phyloP scores from a whole-genome alignment of 805 yeast genomes.

The Myxozyma sirexii region DNA sequence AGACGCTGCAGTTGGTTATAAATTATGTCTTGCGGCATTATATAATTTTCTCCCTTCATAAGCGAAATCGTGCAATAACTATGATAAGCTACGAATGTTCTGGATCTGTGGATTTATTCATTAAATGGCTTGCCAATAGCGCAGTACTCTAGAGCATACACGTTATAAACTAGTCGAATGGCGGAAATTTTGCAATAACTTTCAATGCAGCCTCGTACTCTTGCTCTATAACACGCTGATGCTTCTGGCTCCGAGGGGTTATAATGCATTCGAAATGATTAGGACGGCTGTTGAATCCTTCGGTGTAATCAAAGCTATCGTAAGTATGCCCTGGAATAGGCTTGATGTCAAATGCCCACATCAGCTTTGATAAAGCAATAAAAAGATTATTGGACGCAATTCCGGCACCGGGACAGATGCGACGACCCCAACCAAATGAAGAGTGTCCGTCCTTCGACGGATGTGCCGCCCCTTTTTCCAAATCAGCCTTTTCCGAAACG shows the following conservation, averaged over 20 bases:
- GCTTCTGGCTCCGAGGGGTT: neutral
- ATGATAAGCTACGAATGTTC: too few species aligned
- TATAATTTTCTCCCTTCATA: too few species aligned
- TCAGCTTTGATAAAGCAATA: neutral
- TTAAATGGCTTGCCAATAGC: too few species aligned
- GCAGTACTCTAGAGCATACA: too few species aligned
- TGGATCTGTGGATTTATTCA: too few species aligned
- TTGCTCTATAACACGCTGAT: neutral
- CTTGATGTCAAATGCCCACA: conserved; percentile 17
- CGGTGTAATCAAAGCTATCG: conserved; percentile 10
- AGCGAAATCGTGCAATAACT: too few species aligned
- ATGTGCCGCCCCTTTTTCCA: conserved; percentile 4
- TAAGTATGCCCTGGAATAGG: conserved; percentile 7
- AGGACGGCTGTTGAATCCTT: conserved; percentile 8
- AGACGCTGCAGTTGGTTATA: too few species aligned
- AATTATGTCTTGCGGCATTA: too few species aligned
- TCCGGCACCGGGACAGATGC: conserved; percentile 19
- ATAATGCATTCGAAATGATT: conserved; percentile 11
- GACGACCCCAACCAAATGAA: conserved; percentile 16
- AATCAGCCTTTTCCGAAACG: conserved; percentile 1
- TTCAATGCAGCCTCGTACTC: conserved; percentile 5
- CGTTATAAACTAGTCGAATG: conserved; percentile 3
- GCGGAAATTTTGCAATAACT: neutral
- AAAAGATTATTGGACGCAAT: conserved; percentile 7
- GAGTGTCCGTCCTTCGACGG: conserved; percentile 11